Evolutionary conservation across 2,329 filamentous ascomycete genomes (phyloP).

Genomic region (Pleochaeta shiraiana): DNA sequence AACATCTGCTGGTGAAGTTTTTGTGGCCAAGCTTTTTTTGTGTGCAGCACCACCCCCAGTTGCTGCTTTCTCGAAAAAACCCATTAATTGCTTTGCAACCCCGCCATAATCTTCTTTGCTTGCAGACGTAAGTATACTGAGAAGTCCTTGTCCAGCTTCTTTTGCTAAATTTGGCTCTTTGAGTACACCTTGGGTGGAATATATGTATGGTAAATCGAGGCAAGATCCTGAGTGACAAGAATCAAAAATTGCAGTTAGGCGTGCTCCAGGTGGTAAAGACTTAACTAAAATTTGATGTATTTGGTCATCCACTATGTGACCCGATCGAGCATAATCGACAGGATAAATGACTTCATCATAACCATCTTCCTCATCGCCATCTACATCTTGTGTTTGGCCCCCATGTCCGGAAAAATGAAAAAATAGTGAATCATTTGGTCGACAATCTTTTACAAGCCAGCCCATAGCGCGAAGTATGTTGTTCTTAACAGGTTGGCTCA

Average conservation of each 20-base stretch:
- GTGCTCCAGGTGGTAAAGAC: constrained; percentile 57
- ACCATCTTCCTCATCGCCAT: constrained; percentile 61
- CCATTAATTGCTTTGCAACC: constrained; percentile 56
- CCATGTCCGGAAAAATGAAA: constrained; percentile 79
- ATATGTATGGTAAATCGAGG: constrained; percentile 41
- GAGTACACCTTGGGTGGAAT: constrained; percentile 23
- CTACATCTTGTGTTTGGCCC: constrained; percentile 56
- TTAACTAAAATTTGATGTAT: constrained; percentile 59
- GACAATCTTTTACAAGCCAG: constrained; percentile 86
- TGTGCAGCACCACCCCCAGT: constrained; percentile 55
- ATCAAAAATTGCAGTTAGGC: constrained; percentile 46
- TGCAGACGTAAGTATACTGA: constrained; percentile 38
- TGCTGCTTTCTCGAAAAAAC: constrained; percentile 61
- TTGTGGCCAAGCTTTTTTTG: constrained; percentile 62
- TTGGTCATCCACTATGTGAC: constrained; percentile 64
- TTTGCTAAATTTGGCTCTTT: constrained; percentile 30
- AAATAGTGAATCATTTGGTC: constrained; percentile 83
- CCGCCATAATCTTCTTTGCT: constrained; percentile 62
- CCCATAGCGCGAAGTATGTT: constrained; percentile 97
- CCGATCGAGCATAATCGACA: constrained; percentile 52
- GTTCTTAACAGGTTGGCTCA: constrained; percentile 88
- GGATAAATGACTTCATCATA: constrained; percentile 71
- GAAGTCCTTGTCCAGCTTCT: constrained; percentile 30
- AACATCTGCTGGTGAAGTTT: constrained; percentile 85
- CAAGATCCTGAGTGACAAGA: constrained; percentile 44